Evolutionary conservation across 75 land plant species (phyloP), one percentile per base, ranked within the genome.

Genomic region (Selaginella moellendorffii): DNA sequence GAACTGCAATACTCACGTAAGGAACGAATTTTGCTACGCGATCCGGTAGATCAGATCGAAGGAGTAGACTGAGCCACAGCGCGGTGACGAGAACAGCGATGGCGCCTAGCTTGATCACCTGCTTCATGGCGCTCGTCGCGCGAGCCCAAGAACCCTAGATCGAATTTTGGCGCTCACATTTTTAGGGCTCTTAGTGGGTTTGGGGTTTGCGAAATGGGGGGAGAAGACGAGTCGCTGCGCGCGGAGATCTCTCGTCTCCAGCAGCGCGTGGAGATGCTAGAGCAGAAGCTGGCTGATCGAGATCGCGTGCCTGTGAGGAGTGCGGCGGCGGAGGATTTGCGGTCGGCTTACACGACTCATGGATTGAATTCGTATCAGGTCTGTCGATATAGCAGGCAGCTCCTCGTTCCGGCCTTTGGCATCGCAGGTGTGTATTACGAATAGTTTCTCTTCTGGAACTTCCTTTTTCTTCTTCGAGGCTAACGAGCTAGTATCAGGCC

Each of bases 391-490:
- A 95, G 99, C 36, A 83, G 97, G 22, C 99, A 95, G 69, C 80
- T 95, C 18, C 66, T 95, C 58, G 87, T 95, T 23, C 99, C 99
- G 56, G 77, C 84, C 8, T 89, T 95, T 30, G 99, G 99, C 0
- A 85, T 90, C 26, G 62, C 73, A 76, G 97, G 84, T 77, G n/a
- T 28, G 31, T 27, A n/a, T n/a, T n/a, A n/a, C n/a, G 64, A 27
- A 63, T 26, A 27, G 53, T 53, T 65, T 24, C 52, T 65, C 14
- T 65, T 52, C 52, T 52, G 24, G 22, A 46, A 14, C 5, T 2
- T 54, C n/a, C 52, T 65, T 12, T 9, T 52, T 18, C 14, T 20
- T 12, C 14, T 61, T 52, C 66, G 23, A 24, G n/a, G n/a, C n/a
- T n/a, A n/a, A n/a, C n/a, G n/a, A n/a, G n/a, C n/a, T n/a, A n/a